Conservation (phyloP, 495 filamentous ascomycete genomes). For the Delitschia confertaspora region DNA sequence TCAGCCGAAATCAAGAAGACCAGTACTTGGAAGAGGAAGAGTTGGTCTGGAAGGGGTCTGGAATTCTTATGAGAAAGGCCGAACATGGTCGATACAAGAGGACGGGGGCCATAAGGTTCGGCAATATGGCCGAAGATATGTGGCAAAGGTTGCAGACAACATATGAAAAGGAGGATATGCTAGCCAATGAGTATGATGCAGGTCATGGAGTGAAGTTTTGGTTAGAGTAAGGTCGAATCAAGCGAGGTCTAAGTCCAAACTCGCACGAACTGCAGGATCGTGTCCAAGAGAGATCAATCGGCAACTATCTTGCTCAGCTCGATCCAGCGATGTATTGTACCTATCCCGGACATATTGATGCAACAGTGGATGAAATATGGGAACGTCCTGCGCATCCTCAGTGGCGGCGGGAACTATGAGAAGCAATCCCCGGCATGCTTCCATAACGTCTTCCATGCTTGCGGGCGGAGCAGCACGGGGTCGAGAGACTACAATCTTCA, state of each 20-base stretch:
- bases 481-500: too few species aligned
- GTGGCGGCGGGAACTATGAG: background rate
- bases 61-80: conserved; percentile 7
- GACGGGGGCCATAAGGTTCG: conserved; percentile 7
- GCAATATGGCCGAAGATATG: background rate
- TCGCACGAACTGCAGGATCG: too few species aligned
- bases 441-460: conserved; percentile 15
- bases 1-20: background rate
- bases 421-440: conserved; percentile 9
- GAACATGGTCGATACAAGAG: conserved; percentile 1
- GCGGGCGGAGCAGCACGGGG: too few species aligned
- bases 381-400: conserved; percentile 4
- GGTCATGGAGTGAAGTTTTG: conserved; percentile 6
- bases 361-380: conserved; percentile 2
- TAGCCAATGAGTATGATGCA: background rate
- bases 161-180: background rate
- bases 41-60: conserved; percentile 5
- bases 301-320: too few species aligned
- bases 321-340: background rate
- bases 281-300: too few species aligned
- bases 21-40: background rate
- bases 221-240: conserved; percentile 6
- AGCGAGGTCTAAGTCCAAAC: too few species aligned
- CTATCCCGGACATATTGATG: conserved; percentile 2
- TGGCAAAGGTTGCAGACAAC: conserved; percentile 3